These are phyloP conservation scores for Sugiyamaella americana DNA, from an alignment of 805 yeast genomes.

Conservation along the genomic window DNA sequence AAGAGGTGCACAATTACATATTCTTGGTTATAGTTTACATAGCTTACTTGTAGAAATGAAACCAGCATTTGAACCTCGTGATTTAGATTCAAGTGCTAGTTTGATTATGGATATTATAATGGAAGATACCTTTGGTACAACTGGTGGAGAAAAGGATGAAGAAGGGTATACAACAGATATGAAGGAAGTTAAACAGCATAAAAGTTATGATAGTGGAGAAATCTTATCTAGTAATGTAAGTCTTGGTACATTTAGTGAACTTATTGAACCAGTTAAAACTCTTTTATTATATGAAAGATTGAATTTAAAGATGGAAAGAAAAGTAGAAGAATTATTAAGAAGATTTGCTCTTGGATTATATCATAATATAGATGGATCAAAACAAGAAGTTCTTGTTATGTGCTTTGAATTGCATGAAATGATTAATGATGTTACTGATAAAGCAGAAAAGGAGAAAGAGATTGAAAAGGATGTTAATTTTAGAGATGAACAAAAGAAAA, in stretches of 20 bases:
- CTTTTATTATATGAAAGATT: constrained; percentile 57
- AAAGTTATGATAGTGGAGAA: constrained; percentile 84
- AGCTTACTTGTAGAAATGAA: constrained; percentile 53
- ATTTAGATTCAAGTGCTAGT: constrained; percentile 56
- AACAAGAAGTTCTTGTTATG: constrained; percentile 55
- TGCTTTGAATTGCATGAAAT: constrained; percentile 68
- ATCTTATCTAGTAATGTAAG: constrained; percentile 60
- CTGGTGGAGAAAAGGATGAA: constrained; percentile 91
- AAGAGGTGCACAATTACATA: constrained; percentile 90
- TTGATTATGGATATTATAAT: constrained; percentile 65
- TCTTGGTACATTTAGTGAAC: constrained; percentile 47
- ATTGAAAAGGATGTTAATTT: constrained; percentile 13
- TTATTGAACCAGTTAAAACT: constrained; percentile 64
- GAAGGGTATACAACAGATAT: constrained; percentile 81
- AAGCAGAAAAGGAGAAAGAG: constrained; percentile 23
- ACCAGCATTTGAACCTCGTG: constrained; percentile 51
- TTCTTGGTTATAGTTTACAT: constrained; percentile 83
- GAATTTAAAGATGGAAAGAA: constrained; percentile 60
- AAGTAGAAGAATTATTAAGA: constrained; percentile 70
- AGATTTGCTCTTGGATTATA: constrained; percentile 75
- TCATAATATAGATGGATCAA: constrained; percentile 54
- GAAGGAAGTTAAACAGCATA: constrained; percentile 85
- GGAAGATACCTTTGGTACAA: constrained; percentile 89
- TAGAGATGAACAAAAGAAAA: constrained; percentile 27
- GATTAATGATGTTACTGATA: constrained; percentile 22